Evolutionary conservation across 2,329 filamentous ascomycete genomes (phyloP).

Genomic region (Paraphaeosphaeria sporulosa): DNA sequence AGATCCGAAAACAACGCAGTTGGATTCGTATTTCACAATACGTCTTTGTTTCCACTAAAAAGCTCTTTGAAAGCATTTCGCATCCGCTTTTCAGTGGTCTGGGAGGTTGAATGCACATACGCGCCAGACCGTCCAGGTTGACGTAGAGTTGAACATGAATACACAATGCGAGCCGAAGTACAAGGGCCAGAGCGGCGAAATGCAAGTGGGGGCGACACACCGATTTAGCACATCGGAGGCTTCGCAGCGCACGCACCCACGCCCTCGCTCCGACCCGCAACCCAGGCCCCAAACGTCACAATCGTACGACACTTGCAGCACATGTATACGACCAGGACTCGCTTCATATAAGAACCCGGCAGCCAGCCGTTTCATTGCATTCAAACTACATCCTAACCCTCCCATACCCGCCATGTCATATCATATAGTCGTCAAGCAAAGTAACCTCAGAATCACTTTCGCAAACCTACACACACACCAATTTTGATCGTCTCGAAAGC

Average conservation of each 20-base stretch:
- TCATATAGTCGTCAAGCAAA: not conserved
- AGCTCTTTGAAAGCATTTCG: too few species aligned
- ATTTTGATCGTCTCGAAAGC: not conserved
- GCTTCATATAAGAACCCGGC: not conserved
- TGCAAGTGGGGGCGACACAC: too few species aligned
- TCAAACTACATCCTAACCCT: not conserved
- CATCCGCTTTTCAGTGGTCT: too few species aligned
- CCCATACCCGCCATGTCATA: not conserved
- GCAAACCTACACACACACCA: conserved; percentile 6
- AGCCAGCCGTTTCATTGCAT: not conserved
- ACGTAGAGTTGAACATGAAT: too few species aligned
- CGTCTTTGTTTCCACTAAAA: too few species aligned
- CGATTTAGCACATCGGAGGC: too few species aligned
- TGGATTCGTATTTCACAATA: too few species aligned
- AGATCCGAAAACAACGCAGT: too few species aligned
- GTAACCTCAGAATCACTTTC: not conserved
- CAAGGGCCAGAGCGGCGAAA: too few species aligned
- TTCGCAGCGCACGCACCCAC: not conserved
- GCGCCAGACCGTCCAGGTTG: too few species aligned
- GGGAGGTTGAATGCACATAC: too few species aligned
- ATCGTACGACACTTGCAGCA: conserved; percentile 1
- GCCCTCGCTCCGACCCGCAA: not conserved
- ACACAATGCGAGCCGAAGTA: too few species aligned
- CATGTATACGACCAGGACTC: not conserved
- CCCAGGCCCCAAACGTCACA: not conserved